A percentile compares a stretch with the other conserved stretches of the same genome.
Evolutionary conservation across 2,329 filamentous ascomycete species (phyloP).

Genomic region (Neonectria punicea): DNA sequence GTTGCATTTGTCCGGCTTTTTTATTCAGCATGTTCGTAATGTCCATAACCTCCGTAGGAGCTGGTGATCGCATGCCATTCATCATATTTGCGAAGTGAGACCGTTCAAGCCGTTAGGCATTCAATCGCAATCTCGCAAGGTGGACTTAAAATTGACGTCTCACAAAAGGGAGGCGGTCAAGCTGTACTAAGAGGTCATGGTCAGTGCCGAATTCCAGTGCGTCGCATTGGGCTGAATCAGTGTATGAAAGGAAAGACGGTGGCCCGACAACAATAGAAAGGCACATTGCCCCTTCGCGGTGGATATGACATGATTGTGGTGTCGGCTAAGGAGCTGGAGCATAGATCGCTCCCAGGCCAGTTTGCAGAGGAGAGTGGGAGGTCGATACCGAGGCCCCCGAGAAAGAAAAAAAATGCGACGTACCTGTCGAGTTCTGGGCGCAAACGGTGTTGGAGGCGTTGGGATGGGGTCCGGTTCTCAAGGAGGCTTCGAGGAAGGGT

Average conservation of each 20-base stretch:
- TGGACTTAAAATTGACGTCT: slow-evolving; percentile 37
- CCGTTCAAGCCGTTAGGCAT: slow-evolving; percentile 29
- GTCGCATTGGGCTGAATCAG: slow-evolving; percentile 9
- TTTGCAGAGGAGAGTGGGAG: not conserved
- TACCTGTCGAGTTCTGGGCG: slow-evolving; percentile 10
- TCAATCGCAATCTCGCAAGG: slow-evolving; percentile 34
- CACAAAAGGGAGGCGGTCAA: slow-evolving; percentile 41
- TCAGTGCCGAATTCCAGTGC: slow-evolving; percentile 29
- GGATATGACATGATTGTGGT: slow-evolving; percentile 5
- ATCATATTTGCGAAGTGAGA: slow-evolving; percentile 39
- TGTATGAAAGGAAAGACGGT: slow-evolving; percentile 2
- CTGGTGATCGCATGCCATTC: slow-evolving; percentile 55
- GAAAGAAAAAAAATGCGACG: not conserved
- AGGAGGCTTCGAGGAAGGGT: slow-evolving; percentile 20
- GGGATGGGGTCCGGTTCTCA: slow-evolving; percentile 29
- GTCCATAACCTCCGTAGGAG: slow-evolving; percentile 62
- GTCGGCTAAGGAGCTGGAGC: not conserved
- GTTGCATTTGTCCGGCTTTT: slow-evolving; percentile 53
- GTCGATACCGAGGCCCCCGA: not conserved
- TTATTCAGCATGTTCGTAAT: slow-evolving; percentile 65
- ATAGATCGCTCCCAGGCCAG: not conserved
- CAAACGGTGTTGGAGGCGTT: not conserved
- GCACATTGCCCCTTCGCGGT: slow-evolving; percentile 14
- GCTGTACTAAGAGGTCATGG: slow-evolving; percentile 34
- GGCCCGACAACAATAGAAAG: not conserved